Evolutionary conservation across 208 protist species (phyloP), one percentile per base, ranked within the genome.

Genomic region (Acanthamoeba culbertsoni): DNA sequence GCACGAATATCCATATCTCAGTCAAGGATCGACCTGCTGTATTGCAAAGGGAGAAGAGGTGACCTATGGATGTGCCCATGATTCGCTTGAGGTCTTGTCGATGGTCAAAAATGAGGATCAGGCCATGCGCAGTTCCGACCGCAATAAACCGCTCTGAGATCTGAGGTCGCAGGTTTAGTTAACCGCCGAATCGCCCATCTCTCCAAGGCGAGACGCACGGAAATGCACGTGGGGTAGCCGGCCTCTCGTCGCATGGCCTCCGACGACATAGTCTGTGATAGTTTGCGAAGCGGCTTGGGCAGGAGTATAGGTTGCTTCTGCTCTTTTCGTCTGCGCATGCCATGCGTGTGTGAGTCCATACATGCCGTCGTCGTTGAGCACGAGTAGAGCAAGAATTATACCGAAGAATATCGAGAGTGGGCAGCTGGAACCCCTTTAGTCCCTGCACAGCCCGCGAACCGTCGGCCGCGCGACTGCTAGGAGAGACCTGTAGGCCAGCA

Each of bases 61-160:
- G 23, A 92, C 86, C 86, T 12, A 73, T 92, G 86, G 86, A 68
- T 23, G 86, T 92, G 51, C 86, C 86, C 51, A 92, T 65, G n/a
- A 92, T 92, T 33, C 86, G 53, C 46, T 75, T 68, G 35, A 92
- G 86, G 42, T 92, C 86, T 75, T 92, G 86, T 2, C 35, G 62
- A 43, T 92, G 86, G 42, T 92, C 86, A 26, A 92, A 92, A 7
- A 92, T 18, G 31, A 92, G 62, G 26, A 92, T 73, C 23, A 92
- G 37, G 1, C 86, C 86, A n/a, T 92, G 86, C 12, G 86, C 86
- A 31, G 86, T 92, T 5, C 86, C 86, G 26, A 92, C 42, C 4
- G 86, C 86, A n/a, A 92, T 92, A 40, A 40, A 75, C 8, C 86
- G 53, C 3, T 2, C 59, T 16, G 86, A 92, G 26, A 92, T 73